Percentiles rank a stretch among this genome's conserved stretches.
Evolutionary conservation across 1,284 basidiomycete species (phyloP).

Genomic region (Xerocomus nothofagi): DNA sequence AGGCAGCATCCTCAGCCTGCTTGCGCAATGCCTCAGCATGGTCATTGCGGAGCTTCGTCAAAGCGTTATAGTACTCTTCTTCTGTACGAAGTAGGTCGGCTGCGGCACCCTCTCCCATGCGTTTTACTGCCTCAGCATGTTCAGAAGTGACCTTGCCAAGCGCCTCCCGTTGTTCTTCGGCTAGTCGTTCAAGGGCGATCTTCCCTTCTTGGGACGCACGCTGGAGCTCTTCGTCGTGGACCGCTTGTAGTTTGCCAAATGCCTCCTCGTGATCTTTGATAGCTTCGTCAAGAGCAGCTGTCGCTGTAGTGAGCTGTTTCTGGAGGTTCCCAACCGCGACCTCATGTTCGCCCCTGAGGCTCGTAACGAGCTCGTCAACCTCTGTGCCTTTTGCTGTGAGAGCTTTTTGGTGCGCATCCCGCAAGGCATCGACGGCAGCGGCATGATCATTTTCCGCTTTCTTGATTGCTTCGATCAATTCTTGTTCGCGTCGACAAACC

Average conservation of each 20-base stretch:
- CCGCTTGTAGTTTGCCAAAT: conserved; percentile 48
- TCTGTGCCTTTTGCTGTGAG: conserved; percentile 53
- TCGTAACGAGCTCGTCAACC: conserved; percentile 46
- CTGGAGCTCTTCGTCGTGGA: conserved; percentile 49
- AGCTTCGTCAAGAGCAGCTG: conserved; percentile 45
- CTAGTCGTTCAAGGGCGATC: conserved; percentile 44
- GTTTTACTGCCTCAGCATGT: conserved; percentile 55
- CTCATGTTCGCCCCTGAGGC: conserved; percentile 45
- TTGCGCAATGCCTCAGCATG: conserved; percentile 63
- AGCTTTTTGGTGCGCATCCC: conserved; percentile 53
- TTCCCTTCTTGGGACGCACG: conserved; percentile 51
- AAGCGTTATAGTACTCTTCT: conserved; percentile 76
- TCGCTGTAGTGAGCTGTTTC: conserved; percentile 45
- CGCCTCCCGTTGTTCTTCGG: conserved; percentile 52
- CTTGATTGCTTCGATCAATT: conserved; percentile 51
- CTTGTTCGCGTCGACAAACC: conserved; percentile 55
- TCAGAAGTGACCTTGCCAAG: conserved; percentile 52
- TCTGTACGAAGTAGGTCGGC: conserved; percentile 63
- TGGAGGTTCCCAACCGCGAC: conserved; percentile 38
- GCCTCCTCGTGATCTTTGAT: conserved; percentile 52
- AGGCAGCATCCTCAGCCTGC: conserved; percentile 58
- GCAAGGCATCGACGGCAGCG: conserved; percentile 49
- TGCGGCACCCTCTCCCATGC: conserved; percentile 58
- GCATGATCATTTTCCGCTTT: conserved; percentile 50
- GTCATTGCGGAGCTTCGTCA: conserved; percentile 69